Percentiles rank a stretch among this genome's conserved stretches.
Evolutionary conservation across 345 rosid species (phyloP).

Genomic region (Acer negundo): DNA sequence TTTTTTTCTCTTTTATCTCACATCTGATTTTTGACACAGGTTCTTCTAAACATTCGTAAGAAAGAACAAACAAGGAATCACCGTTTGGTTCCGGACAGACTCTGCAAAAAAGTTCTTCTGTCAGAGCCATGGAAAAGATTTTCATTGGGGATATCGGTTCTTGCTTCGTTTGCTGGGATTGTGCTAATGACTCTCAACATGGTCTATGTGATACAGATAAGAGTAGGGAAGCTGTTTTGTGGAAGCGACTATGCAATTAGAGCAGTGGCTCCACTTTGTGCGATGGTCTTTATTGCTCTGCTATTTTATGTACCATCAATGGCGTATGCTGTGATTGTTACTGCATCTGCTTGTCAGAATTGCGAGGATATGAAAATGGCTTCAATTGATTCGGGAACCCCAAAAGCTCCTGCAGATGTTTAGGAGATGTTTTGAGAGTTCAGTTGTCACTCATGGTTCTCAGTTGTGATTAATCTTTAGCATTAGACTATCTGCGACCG

Average conservation of each 20-base stretch:
- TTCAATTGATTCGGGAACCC: neutral
- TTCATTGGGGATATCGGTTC: constrained; percentile 6
- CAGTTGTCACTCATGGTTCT: too few relatives aligned
- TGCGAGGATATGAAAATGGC: too few relatives aligned
- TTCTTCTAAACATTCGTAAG: neutral
- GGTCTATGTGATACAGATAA: constrained; percentile 35
- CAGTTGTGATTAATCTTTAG: too few relatives aligned
- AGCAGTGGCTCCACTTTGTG: constrained; percentile 22
- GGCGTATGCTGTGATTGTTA: constrained; percentile 6
- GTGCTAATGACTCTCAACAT: constrained; percentile 23
- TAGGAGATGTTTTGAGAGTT: too few relatives aligned
- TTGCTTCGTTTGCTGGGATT: constrained; percentile 4
- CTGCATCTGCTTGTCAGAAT: neutral
- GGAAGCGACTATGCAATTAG: constrained; percentile 17
- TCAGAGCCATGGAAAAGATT: constrained; percentile 22
- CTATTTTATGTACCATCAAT: constrained; percentile 23
- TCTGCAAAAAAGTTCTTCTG: constrained; percentile 7
- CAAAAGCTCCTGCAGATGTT: too few relatives aligned
- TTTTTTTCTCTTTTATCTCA: neutral
- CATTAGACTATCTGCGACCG: too few relatives aligned
- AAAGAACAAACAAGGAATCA: neutral
- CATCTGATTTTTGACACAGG: too few relatives aligned
- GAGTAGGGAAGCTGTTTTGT: constrained; percentile 31
- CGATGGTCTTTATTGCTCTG: constrained; percentile 21
- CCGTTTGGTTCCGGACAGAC: neutral